Base-by-base conservation (phyloP, 805 yeast species). In the Myxozyma neglecta region DNA sequence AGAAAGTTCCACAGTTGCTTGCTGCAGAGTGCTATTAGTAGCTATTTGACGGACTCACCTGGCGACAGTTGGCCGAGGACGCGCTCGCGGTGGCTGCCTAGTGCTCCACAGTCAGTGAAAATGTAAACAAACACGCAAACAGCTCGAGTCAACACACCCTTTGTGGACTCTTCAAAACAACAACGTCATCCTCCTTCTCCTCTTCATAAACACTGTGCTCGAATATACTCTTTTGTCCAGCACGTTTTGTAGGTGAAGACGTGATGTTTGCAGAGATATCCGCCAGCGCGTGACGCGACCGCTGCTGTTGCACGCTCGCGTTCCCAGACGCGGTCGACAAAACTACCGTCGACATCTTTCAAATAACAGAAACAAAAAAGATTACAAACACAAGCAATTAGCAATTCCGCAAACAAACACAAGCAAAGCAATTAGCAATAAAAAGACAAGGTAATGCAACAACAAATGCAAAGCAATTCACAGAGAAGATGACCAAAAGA, bases 191-290 rank as follows among this genome's bases (percentile, higher is more conserved):
- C 7, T 14, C n/a, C 36, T 35, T 14, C 2, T 37, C 20, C 14
- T n/a, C 32, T 39, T 47, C 14, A 10, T 20, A 9, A 18, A 20
- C n/a, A 9, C 56, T 52, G 3, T 52, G 40, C 40, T 9, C 13
- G 10, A 42, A 42, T 9, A 16, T 2, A n/a, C 46, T 20, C 57
- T 14, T 50, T 32, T 13, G 37, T 37, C 18, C 10, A 14, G 18
- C 18, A 43, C n/a, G 46, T 46, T 51, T 51, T 11, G 55, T 51
- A 11, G 55, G 55, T 42, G 55, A 53, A 16, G 58, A 47, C 32
- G 51, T 16, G 37, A 60, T 56, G 48, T 60, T 60, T 2, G 60
- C 43, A 14, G 63, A 60, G 35, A 60, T 47, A 24, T 60, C 63
- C 8, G 57, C 59, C 44, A 60, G 50, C 20, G 57, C 63, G 48